phyloP scores from a whole-genome alignment of 2,329 filamentous ascomycete species.

The Ophiostoma sp. region DNA sequence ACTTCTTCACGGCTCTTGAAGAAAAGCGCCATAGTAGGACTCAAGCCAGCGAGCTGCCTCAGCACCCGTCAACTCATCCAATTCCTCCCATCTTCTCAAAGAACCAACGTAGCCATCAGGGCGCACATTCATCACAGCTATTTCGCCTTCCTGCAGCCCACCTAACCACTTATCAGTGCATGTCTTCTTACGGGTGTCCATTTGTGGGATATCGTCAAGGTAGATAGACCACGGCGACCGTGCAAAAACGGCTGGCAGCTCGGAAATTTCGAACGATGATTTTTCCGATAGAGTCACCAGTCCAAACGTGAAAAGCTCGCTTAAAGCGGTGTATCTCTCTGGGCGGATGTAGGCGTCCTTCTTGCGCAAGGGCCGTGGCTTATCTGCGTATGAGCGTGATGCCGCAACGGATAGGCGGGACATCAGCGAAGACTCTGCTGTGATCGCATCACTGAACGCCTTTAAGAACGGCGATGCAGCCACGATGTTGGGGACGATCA shows the following conservation, averaged over 20 bases:
- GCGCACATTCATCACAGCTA: conserved; percentile 61
- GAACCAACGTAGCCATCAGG: conserved; percentile 70
- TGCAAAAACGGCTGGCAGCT: conserved; percentile 57
- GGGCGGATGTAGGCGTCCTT: conserved; percentile 64
- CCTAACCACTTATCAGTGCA: conserved; percentile 67
- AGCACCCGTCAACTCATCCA: not conserved
- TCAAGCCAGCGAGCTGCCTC: conserved; percentile 14
- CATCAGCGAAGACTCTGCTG: conserved; percentile 48
- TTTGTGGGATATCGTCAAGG: conserved; percentile 57
- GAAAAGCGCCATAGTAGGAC: not conserved
- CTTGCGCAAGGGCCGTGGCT: conserved; percentile 51
- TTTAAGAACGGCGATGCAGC: conserved; percentile 53
- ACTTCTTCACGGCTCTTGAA: not conserved
- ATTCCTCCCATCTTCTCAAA: conserved; percentile 40
- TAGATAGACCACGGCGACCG: conserved; percentile 67
- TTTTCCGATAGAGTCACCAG: conserved; percentile 62
- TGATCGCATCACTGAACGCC: conserved; percentile 51
- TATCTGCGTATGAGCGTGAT: conserved; percentile 54
- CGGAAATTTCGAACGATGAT: conserved; percentile 56
- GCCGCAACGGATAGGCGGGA: conserved; percentile 54
- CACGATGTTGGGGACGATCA: conserved; percentile 59
- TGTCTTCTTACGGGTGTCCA: conserved; percentile 45
- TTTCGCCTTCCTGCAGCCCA: conserved; percentile 48
- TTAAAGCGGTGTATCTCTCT: conserved; percentile 62
- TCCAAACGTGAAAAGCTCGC: conserved; percentile 63